Evolutionary conservation across 768 basidiomycete species (phyloP).

Genomic region (Boletellus ananiceps): DNA sequence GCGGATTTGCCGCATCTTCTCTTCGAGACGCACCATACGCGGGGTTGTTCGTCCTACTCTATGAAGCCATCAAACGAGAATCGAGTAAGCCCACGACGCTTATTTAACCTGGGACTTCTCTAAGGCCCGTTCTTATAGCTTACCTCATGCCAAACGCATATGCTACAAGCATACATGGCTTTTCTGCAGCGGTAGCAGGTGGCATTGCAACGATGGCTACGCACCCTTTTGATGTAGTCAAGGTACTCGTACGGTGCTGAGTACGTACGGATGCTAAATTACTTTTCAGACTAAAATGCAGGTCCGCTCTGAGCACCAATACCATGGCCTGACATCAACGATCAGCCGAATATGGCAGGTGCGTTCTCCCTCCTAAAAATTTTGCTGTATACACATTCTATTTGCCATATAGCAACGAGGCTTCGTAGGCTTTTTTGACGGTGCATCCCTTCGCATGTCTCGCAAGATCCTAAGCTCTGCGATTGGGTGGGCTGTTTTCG

Average conservation of each 20-base stretch:
- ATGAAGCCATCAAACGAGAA: slow-evolving; percentile 81
- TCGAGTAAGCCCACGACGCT: slow-evolving; percentile 43
- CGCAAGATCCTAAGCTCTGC: slow-evolving; percentile 87
- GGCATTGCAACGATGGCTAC: slow-evolving; percentile 80
- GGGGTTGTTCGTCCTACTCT: slow-evolving; percentile 82
- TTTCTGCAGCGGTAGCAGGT: slow-evolving; percentile 76
- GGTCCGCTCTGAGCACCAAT: slow-evolving; percentile 73
- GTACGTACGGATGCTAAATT: slow-evolving; percentile 1
- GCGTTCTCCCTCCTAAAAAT: slow-evolving; percentile 17
- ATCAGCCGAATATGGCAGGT: slow-evolving; percentile 66
- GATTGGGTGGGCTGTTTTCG: slow-evolving; percentile 90
- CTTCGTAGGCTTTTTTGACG: slow-evolving; percentile 77
- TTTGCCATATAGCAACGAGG: slow-evolving; percentile 65
- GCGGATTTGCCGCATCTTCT: slow-evolving; percentile 83
- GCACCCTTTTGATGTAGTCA: slow-evolving; percentile 92
- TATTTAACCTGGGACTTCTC: neutral
- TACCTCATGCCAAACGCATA: slow-evolving; percentile 39
- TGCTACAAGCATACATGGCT: slow-evolving; percentile 51
- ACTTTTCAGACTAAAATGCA: slow-evolving; percentile 80
- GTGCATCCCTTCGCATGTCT: slow-evolving; percentile 73
- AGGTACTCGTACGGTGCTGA: slow-evolving; percentile 44
- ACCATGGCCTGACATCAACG: slow-evolving; percentile 68
- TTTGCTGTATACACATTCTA: neutral
- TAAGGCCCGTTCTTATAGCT: slow-evolving; percentile 28
- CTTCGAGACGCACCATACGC: slow-evolving; percentile 95